Conservation (phyloP, 129 eudicot species). For the Pittosporum tobira region DNA sequence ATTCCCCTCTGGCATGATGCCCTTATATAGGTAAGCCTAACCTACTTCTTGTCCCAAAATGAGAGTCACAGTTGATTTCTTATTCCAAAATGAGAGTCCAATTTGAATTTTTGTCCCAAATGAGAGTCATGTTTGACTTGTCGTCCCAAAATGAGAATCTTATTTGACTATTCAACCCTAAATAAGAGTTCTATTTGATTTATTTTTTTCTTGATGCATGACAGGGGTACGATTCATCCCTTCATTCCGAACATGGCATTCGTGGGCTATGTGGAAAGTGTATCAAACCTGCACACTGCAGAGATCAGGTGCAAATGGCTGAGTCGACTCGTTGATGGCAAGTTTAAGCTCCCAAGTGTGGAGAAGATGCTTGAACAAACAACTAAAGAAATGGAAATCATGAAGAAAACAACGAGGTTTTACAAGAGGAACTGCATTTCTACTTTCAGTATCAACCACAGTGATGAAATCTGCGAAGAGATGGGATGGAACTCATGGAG, state of each 20-base stretch:
- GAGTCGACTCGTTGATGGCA: constrained; percentile 45
- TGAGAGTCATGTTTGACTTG: too few relatives aligned
- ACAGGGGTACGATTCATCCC: constrained; percentile 86
- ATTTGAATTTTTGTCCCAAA: too few relatives aligned
- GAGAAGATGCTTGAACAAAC: constrained; percentile 70
- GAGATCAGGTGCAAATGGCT: constrained; percentile 99
- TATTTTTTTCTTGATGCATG: background rate
- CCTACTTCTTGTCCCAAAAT: background rate
- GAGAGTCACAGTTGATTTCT: too few relatives aligned
- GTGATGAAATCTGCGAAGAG: constrained; percentile 77
- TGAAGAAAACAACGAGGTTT: constrained; percentile 78
- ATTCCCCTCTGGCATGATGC: constrained; percentile 64
- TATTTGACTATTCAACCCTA: too few relatives aligned
- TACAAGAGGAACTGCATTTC: constrained; percentile 93
- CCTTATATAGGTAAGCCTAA: constrained; percentile 53
- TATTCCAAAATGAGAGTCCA: too few relatives aligned
- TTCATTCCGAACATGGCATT: constrained; percentile 88
- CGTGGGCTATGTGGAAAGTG: constrained; percentile 89
- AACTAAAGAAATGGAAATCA: constrained; percentile 60
- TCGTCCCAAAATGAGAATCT: too few relatives aligned
- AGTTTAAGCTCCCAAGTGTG: constrained; percentile 68
- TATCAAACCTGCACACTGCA: constrained; percentile 83
- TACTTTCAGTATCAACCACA: constrained; percentile 85
- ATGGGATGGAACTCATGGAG: constrained; percentile 98
- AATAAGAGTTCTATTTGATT: too few relatives aligned